phyloP scores from a whole-genome alignment of 495 filamentous ascomycete species.

The Pyrenopolyporus hunteri region DNA sequence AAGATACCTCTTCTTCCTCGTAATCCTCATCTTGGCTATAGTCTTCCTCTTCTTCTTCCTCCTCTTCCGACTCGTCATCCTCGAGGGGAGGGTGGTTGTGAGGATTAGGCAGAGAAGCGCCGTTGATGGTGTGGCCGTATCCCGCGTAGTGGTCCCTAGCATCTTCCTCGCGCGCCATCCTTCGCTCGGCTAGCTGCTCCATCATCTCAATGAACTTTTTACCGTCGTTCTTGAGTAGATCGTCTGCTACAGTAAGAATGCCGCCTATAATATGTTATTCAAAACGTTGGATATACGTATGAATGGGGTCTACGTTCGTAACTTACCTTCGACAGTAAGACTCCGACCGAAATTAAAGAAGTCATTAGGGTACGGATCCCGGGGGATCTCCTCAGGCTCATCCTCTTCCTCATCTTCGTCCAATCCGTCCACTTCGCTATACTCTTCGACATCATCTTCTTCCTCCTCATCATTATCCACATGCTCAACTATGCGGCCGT shows the following conservation, averaged over 20 bases:
- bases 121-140: conserved; percentile 58
- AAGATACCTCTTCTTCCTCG: conserved; percentile 83
- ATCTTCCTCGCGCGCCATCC: conserved; percentile 96
- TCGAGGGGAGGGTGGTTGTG: conserved; percentile 63
- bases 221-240: conserved; percentile 97
- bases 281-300: conserved; percentile 41
- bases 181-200: conserved; percentile 96
- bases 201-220: conserved; percentile 99
- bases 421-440: conserved; percentile 59
- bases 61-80: conserved; percentile 76
- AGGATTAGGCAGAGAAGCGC: conserved; percentile 47
- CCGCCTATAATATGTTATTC: conserved; percentile 69
- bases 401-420: conserved; percentile 69
- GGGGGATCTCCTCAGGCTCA: conserved; percentile 62
- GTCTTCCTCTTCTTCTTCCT: conserved; percentile 86
- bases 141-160: conserved; percentile 72
- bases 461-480: conserved; percentile 68
- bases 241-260: conserved; percentile 97
- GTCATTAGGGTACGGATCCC: conserved; percentile 72
- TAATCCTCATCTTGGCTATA: conserved; percentile 88
- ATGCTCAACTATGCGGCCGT: conserved; percentile 63
- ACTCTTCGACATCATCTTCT: conserved; percentile 65
- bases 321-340: conserved; percentile 92
- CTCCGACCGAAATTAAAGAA: conserved; percentile 98
- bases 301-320: conserved; percentile 33